phyloP scores from a whole-genome alignment of 2,329 filamentous ascomycete species.

The Colletotrichum chlorophyti region DNA sequence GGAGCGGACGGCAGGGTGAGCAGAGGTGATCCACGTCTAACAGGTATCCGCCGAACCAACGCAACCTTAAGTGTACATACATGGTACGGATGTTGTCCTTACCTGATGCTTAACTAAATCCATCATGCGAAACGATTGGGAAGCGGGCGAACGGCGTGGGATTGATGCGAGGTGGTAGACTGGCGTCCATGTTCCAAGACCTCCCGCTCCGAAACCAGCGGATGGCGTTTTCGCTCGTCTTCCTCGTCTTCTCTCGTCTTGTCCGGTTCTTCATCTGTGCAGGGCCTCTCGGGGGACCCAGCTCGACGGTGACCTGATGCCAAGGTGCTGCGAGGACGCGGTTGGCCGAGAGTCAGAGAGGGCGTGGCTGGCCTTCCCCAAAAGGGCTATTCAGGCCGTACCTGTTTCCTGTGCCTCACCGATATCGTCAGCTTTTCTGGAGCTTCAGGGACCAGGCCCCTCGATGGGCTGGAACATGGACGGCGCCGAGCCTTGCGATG shows the following conservation, averaged over 20 bases:
- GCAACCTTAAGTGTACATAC: constrained; percentile 18
- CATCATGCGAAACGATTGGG: neutral
- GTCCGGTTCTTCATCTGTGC: no score
- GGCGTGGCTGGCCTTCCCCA: constrained; percentile 9
- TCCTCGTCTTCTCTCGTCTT: neutral
- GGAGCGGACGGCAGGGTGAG: neutral
- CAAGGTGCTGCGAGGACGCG: constrained; percentile 15
- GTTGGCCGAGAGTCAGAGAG: constrained; percentile 7
- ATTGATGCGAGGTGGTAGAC: no score
- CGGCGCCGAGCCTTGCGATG: constrained; percentile 1
- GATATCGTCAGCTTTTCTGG: constrained; percentile 12
- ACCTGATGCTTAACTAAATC: neutral
- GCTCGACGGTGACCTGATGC: constrained; percentile 22
- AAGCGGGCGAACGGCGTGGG: no score
- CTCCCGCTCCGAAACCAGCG: no score
- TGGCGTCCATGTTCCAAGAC: no score
- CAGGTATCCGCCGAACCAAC: constrained; percentile 19
- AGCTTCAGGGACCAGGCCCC: neutral
- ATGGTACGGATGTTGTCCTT: neutral
- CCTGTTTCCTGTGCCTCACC: constrained; percentile 2
- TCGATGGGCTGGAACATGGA: no score
- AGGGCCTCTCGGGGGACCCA: neutral
- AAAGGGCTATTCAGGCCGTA: constrained; percentile 12
- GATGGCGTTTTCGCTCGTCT: neutral
- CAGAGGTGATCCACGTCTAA: no score